A percentile compares a stretch with the other conserved stretches of the same genome.
Evolutionary conservation across 352 stramenopile genomes (phyloP).

Genomic region (Paralagenidium karlingii): DNA sequence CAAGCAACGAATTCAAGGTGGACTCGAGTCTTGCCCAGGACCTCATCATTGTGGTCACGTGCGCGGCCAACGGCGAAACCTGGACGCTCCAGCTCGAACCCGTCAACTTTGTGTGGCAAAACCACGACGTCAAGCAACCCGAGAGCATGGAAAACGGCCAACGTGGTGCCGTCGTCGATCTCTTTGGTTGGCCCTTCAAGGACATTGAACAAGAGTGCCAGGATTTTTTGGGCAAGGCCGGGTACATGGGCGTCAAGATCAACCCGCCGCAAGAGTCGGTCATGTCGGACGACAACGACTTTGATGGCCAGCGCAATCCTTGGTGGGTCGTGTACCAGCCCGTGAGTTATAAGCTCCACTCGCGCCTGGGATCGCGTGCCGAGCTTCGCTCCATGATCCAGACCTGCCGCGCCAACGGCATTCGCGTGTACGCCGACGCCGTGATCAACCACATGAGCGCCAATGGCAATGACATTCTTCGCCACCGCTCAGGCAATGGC

Average conservation of each 20-base stretch:
- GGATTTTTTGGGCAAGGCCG: slow-evolving; percentile 42
- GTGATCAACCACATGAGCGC: slow-evolving; percentile 50
- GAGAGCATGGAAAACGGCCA: slow-evolving; percentile 25
- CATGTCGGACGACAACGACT: slow-evolving; percentile 21
- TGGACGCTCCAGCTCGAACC: slow-evolving; percentile 34
- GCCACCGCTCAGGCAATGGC: slow-evolving; percentile 13
- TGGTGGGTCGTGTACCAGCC: slow-evolving; percentile 64
- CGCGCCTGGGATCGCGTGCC: slow-evolving; percentile 29
- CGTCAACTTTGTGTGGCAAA: slow-evolving; percentile 56
- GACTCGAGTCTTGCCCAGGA: slow-evolving; percentile 12
- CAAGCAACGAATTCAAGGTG: slow-evolving; percentile 9
- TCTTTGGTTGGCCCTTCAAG: slow-evolving; percentile 54
- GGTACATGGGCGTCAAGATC: slow-evolving; percentile 63
- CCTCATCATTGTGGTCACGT: slow-evolving; percentile 18
- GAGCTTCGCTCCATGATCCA: slow-evolving; percentile 52
- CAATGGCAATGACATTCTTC: slow-evolving; percentile 25
- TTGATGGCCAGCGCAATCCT: slow-evolving; percentile 31
- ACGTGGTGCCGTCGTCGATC: slow-evolving; percentile 45
- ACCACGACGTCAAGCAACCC: slow-evolving; percentile 14
- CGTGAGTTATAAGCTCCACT: slow-evolving; percentile 47
- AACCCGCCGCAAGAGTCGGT: slow-evolving; percentile 46
- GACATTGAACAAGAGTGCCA: slow-evolving; percentile 50
- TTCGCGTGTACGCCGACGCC: slow-evolving; percentile 46
- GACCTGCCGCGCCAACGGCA: slow-evolving; percentile 37
- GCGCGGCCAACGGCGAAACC: slow-evolving; percentile 3